phyloP scores from a whole-genome alignment of 768 basidiomycete genomes.

The Pisolithus orientalis region DNA sequence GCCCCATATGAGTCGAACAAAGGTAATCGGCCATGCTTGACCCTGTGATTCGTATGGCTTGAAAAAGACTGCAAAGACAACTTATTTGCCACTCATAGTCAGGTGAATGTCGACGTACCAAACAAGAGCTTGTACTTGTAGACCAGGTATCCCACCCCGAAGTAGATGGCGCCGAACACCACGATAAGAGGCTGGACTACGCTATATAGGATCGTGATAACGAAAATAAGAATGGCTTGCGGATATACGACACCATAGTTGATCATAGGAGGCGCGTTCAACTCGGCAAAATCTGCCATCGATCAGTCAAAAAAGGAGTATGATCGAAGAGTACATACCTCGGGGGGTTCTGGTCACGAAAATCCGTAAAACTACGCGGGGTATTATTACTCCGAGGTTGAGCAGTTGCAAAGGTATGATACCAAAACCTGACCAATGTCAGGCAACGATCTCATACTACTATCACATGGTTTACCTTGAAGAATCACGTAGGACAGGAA shows the following conservation, averaged over 20 bases:
- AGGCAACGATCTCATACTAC: not conserved
- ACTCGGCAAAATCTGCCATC: constrained; percentile 79
- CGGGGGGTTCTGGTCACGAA: constrained; percentile 87
- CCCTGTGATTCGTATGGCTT: constrained; percentile 97
- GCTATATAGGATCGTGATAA: constrained; percentile 91
- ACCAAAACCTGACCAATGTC: constrained; percentile 55
- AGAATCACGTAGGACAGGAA: constrained; percentile 81
- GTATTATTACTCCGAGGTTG: constrained; percentile 84
- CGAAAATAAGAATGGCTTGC: constrained; percentile 92
- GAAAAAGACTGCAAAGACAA: constrained; percentile 70
- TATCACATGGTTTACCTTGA: constrained; percentile 45
- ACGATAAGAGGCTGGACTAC: constrained; percentile 94
- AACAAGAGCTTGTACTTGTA: constrained; percentile 98
- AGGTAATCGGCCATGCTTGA: constrained; percentile 97
- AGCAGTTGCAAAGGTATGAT: constrained; percentile 95
- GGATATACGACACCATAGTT: constrained; percentile 98
- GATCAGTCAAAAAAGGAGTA: not conserved
- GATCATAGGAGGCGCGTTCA: constrained; percentile 97
- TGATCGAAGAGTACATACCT: constrained; percentile 41
- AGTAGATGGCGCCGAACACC: constrained; percentile 93
- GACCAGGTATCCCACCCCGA: constrained; percentile 91
- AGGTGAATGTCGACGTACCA: constrained; percentile 44
- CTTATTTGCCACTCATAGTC: not conserved
- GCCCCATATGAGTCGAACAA: constrained; percentile 87
- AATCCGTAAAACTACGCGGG: constrained; percentile 64